Evolutionary conservation across 2,329 filamentous ascomycete species (phyloP).

Genomic region (Colletotrichum kahawae): DNA sequence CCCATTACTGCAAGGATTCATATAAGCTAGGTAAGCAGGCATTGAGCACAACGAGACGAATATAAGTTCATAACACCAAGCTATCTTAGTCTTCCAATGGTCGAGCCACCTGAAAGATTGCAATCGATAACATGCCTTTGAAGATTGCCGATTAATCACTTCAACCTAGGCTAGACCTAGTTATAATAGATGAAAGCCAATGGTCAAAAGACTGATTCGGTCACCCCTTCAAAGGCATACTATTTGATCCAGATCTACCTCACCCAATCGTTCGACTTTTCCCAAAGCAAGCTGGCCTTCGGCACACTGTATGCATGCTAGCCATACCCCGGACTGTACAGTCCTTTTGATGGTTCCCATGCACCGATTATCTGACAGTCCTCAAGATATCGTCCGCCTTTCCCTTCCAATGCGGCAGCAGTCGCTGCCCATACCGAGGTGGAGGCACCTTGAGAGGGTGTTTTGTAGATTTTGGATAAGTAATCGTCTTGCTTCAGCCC

Average conservation of each 20-base stretch:
- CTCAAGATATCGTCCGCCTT: constrained; percentile 51
- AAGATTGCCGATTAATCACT: neutral
- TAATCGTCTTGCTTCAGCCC: neutral
- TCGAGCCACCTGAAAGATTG: neutral
- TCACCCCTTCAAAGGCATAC: neutral
- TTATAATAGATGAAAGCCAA: neutral
- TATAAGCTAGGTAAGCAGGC: neutral
- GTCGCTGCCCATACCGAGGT: constrained; percentile 50
- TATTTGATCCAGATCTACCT: neutral
- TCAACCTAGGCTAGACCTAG: neutral
- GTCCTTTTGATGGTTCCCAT: neutral
- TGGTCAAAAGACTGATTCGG: neutral
- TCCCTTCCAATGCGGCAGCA: constrained; percentile 43
- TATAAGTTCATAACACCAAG: neutral
- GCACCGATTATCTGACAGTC: constrained; percentile 38
- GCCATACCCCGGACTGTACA: neutral
- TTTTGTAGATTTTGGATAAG: neutral
- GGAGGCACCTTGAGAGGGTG: constrained; percentile 47
- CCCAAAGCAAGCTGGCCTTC: neutral
- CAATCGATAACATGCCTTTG: neutral
- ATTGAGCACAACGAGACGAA: neutral
- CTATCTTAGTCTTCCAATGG: neutral
- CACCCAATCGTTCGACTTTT: neutral
- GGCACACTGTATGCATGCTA: neutral
- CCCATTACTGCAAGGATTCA: neutral